Conservation (phyloP, 805 yeast species). For the Kurtzmaniella cleridarum region DNA sequence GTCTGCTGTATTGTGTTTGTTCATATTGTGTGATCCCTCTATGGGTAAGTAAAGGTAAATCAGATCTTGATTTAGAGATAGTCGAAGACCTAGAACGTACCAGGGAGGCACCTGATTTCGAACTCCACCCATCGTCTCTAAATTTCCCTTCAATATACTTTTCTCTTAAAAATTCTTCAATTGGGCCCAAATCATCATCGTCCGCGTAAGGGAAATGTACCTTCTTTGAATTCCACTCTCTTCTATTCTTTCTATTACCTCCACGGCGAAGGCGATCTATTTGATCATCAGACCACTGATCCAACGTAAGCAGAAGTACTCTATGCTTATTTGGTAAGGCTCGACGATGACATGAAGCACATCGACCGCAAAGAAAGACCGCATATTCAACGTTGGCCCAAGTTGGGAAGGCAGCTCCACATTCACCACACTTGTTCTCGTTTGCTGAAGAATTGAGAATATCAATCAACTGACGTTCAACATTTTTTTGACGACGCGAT, state of each 20-base stretch:
- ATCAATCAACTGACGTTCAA: conserved; percentile 51
- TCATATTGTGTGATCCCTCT: conserved; percentile 52
- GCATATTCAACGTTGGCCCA: conserved; percentile 48
- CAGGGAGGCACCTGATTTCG: conserved; percentile 8
- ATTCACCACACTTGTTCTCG: conserved; percentile 74
- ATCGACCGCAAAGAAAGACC: conserved; percentile 73
- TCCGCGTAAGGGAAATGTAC: conserved; percentile 73
- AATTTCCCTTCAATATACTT: conserved; percentile 66
- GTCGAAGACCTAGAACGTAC: background rate
- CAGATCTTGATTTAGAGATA: conserved; percentile 8
- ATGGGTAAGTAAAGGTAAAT: conserved; percentile 40
- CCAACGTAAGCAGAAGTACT: conserved; percentile 71
- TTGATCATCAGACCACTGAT: conserved; percentile 59
- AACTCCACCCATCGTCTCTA: conserved; percentile 34
- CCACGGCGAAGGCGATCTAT: conserved; percentile 37
- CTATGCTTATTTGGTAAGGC: conserved; percentile 45
- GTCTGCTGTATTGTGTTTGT: conserved; percentile 44
- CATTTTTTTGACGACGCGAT: conserved; percentile 36
- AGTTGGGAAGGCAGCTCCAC: conserved; percentile 64
- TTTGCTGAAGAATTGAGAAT: conserved; percentile 56
- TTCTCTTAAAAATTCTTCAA: conserved; percentile 56
- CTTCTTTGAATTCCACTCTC: conserved; percentile 62
- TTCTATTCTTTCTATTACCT: conserved; percentile 60
- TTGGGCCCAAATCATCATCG: conserved; percentile 53
- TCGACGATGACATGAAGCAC: conserved; percentile 73